phyloP scores from a whole-genome alignment of 768 basidiomycete genomes.

The Agrocybe chaxingu region DNA sequence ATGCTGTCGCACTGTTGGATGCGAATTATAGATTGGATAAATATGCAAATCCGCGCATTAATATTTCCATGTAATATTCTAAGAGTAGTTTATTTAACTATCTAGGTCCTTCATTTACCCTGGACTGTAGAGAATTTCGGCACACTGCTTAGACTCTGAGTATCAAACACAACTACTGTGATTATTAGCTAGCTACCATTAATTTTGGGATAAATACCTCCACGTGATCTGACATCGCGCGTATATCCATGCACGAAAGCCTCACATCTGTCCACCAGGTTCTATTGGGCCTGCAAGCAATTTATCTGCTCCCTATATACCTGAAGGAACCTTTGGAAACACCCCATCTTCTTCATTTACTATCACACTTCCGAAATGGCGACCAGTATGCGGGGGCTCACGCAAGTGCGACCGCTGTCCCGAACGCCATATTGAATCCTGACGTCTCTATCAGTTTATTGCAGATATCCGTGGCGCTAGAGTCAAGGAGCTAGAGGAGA shows the following conservation, averaged over 20 bases:
- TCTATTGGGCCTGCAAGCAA: not conserved
- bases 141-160: too few species aligned
- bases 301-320: not conserved
- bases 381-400: conserved; percentile 86
- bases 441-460: conserved; percentile 69
- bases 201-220: too few species aligned
- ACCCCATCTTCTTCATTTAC: not conserved
- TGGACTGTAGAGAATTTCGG: too few species aligned
- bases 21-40: not conserved
- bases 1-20: not conserved
- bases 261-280: not conserved
- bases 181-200: too few species aligned
- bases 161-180: too few species aligned
- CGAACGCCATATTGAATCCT: conserved; percentile 4
- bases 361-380: conserved; percentile 55
- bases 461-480: conserved; percentile 97
- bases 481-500: conserved; percentile 96
- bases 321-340: not conserved
- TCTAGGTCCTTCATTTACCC: too few species aligned
- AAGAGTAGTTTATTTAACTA: too few species aligned
- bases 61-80: too few species aligned
- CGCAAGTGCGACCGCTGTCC: conserved; percentile 62
- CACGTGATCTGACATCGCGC: too few species aligned
- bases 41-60: too few species aligned
- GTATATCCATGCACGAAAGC: not conserved